phyloP scores from a whole-genome alignment of 108 stramenopile genomes.

The Mayamaea pseudoterrestris region DNA sequence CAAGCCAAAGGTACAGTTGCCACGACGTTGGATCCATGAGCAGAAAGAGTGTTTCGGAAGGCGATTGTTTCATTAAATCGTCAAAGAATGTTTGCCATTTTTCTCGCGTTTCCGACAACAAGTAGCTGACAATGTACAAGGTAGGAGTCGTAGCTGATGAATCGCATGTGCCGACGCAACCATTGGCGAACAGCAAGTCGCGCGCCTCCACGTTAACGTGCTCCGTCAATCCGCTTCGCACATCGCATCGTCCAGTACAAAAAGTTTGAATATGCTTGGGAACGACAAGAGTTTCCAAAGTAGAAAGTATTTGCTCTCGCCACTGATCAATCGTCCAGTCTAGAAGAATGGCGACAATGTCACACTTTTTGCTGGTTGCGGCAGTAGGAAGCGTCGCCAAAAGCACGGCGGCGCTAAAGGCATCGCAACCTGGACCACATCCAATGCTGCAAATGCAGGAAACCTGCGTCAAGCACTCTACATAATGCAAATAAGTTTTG shows the following conservation, averaged over 20 bases:
- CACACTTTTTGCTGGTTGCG: background rate
- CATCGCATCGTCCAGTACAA: no score
- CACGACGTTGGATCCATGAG: constrained; percentile 64
- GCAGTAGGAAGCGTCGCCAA: constrained; percentile 8
- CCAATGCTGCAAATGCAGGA: constrained; percentile 39
- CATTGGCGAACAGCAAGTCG: no score
- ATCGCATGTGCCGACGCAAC: no score
- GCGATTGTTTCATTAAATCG: constrained; percentile 22
- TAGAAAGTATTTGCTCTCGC: constrained; percentile 37
- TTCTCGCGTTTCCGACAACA: constrained; percentile 54
- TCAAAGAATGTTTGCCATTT: constrained; percentile 46
- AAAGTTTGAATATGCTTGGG: constrained; percentile 19
- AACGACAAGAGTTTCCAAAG: constrained; percentile 27
- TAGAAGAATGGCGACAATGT: constrained; percentile 27
- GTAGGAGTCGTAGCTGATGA: constrained; percentile 12
- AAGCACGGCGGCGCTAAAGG: constrained; percentile 34
- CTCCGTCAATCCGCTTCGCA: background rate
- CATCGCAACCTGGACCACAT: constrained; percentile 69
- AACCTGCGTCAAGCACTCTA: constrained; percentile 15
- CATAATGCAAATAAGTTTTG: no score
- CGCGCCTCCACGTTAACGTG: background rate
- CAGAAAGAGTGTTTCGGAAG: constrained; percentile 35
- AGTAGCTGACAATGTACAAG: constrained; percentile 52
- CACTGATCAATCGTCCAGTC: constrained; percentile 62
- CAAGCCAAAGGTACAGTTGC: constrained; percentile 49